Percentiles rank a stretch among this genome's conserved stretches.
Conservation (phyloP, 495 filamentous ascomycete species). For the Daldinia concentrica region DNA sequence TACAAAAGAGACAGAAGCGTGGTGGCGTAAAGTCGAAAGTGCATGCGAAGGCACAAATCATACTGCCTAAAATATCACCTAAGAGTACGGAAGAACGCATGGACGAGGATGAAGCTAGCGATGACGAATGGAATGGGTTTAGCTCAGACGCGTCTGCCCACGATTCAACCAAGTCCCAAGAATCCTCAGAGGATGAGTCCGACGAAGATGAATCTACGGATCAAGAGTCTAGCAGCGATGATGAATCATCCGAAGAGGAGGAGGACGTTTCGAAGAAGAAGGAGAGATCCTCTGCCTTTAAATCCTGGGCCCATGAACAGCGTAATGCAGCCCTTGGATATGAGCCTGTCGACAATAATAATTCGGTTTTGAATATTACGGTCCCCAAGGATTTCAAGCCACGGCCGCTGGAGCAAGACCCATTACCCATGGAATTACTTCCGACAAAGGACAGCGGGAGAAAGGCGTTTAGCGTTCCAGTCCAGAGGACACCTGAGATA, state of each 20-base stretch:
- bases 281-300: constrained; percentile 77
- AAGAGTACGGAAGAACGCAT: constrained; percentile 49
- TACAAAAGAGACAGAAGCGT: constrained; percentile 73
- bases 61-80: constrained; percentile 59
- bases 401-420: constrained; percentile 73
- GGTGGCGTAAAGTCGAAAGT: constrained; percentile 62
- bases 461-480: constrained; percentile 79
- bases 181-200: constrained; percentile 36
- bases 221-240: constrained; percentile 46
- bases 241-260: constrained; percentile 45
- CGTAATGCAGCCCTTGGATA: constrained; percentile 76
- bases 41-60: constrained; percentile 44
- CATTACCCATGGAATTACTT: constrained; percentile 77
- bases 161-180: constrained; percentile 30
- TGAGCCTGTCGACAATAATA: constrained; percentile 46
- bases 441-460: constrained; percentile 68
- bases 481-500: constrained; percentile 75
- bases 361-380: constrained; percentile 52
- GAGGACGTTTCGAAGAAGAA: constrained; percentile 46
- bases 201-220: constrained; percentile 42
- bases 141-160: constrained; percentile 37
- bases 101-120: constrained; percentile 35
- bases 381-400: constrained; percentile 64
- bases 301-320: constrained; percentile 88
- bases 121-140: constrained; percentile 56